A percentile compares a stretch with the other conserved stretches of the same genome.
Conservation (phyloP, 352 stramenopile species). For the Globisporangium rhizosaccharum region DNA sequence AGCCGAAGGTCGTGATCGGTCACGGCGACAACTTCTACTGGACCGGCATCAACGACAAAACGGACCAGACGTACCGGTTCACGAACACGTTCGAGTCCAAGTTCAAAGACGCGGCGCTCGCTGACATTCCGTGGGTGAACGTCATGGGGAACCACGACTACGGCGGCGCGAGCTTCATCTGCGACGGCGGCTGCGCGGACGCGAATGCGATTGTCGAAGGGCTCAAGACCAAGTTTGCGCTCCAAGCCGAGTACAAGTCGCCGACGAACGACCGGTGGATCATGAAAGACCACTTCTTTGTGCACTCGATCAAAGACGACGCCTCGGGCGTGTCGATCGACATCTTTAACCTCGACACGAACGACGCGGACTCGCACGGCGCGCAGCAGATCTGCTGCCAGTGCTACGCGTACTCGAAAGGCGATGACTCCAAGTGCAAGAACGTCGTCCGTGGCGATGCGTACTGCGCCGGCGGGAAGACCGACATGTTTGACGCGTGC, state of each 20-base stretch:
- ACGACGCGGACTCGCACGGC: conserved; percentile 57
- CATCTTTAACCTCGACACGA: conserved; percentile 86
- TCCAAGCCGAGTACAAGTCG: conserved; percentile 72
- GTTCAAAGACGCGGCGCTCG: conserved; percentile 42
- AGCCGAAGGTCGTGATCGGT: conserved; percentile 53
- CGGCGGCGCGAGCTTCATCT: conserved; percentile 54
- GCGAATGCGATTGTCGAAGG: conserved; percentile 8
- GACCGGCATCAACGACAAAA: conserved; percentile 42
- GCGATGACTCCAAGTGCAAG: conserved; percentile 44
- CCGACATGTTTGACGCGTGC: conserved; percentile 51
- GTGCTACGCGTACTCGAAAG: conserved; percentile 69
- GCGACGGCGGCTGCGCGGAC: conserved; percentile 21
- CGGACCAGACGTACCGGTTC: conserved; percentile 42
- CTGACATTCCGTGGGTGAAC: conserved; percentile 51
- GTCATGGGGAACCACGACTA: conserved; percentile 75
- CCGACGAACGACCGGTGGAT: conserved; percentile 78
- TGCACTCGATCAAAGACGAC: conserved; percentile 57
- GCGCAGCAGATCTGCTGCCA: conserved; percentile 77
- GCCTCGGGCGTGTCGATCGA: conserved; percentile 64
- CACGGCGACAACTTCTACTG: conserved; percentile 75
- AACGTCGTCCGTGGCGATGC: conserved; percentile 43
- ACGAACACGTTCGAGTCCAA: conserved; percentile 51
- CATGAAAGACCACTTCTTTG: conserved; percentile 80
- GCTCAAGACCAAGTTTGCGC: conserved; percentile 10
- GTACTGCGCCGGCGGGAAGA: conserved; percentile 50